A percentile compares a stretch with the other conserved stretches of the same genome.
Conservation (phyloP, 2,329 filamentous ascomycete species). For the Phialemoniopsis sp. region DNA sequence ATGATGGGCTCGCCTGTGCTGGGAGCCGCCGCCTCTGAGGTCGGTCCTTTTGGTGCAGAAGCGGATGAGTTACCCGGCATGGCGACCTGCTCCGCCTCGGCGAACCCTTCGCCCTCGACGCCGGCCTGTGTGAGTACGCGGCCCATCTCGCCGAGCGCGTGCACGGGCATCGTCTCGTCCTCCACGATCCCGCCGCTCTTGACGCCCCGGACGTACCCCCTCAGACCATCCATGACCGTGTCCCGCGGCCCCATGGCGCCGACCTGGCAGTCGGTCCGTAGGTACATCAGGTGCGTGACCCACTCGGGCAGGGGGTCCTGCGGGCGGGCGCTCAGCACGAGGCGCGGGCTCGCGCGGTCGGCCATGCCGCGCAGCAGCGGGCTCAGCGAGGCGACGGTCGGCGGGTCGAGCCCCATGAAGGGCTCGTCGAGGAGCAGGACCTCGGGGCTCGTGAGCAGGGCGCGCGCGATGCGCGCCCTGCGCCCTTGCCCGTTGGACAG, state of each 20-base stretch:
- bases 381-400: constrained; percentile 69
- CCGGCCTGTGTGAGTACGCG: constrained; percentile 36
- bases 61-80: not conserved
- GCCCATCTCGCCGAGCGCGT: constrained; percentile 46
- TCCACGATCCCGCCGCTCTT: constrained; percentile 36
- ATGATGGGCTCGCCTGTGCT: constrained; percentile 64
- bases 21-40: constrained; percentile 1
- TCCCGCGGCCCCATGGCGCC: constrained; percentile 62
- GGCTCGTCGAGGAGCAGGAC: constrained; percentile 87
- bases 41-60: not conserved
- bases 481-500: constrained; percentile 92
- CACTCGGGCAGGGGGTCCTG: constrained; percentile 87
- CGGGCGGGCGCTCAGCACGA: constrained; percentile 75
- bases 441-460: constrained; percentile 73
- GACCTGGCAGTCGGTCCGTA: constrained; percentile 64
- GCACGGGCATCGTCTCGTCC: constrained; percentile 42
- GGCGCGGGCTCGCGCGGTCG: constrained; percentile 59
- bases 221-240: constrained; percentile 52
- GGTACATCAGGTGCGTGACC: constrained; percentile 79
- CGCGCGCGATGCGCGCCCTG: constrained; percentile 82
- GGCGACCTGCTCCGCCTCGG: constrained; percentile 17
- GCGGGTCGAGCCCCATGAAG: constrained; percentile 93
- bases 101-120: constrained; percentile 28
- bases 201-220: constrained; percentile 41
- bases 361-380: constrained; percentile 67